These are phyloP conservation scores for Monosporascus cannonballus DNA, from an alignment of 2,329 filamentous ascomycete genomes.

Conservation along the genomic window DNA sequence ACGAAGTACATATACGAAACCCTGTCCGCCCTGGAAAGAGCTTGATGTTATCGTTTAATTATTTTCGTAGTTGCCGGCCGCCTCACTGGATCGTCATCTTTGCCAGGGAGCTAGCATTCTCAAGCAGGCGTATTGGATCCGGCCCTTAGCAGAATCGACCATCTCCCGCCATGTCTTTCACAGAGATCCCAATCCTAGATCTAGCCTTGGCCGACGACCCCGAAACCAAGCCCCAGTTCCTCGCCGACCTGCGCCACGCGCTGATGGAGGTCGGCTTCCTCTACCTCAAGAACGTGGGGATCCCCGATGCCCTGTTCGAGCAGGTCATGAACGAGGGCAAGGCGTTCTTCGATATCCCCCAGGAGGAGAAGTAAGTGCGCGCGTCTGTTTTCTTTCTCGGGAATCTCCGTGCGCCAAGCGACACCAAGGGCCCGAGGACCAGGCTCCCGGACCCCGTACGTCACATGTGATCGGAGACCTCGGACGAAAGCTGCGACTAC, in stretches of 20 bases:
- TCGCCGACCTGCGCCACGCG: conserved; percentile 64
- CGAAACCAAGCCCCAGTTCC: conserved; percentile 64
- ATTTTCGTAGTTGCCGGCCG: too few species aligned
- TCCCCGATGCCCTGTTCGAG: conserved; percentile 58
- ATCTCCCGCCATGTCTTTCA: conserved; percentile 55
- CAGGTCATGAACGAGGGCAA: conserved; percentile 63
- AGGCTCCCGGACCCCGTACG: too few species aligned
- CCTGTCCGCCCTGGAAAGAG: background rate
- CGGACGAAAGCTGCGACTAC: background rate
- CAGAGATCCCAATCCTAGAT: conserved; percentile 70
- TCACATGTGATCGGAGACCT: background rate
- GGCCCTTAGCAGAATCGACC: too few species aligned
- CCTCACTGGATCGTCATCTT: too few species aligned
- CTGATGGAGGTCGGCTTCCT: conserved; percentile 84
- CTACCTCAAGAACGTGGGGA: conserved; percentile 75
- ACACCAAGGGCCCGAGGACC: background rate
- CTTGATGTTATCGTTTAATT: background rate
- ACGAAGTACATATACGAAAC: background rate
- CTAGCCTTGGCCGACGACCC: conserved; percentile 59
- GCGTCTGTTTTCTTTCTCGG: too few species aligned
- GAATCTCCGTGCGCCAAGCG: background rate
- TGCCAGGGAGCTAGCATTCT: too few species aligned
- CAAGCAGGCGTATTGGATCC: too few species aligned
- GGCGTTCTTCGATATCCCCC: conserved; percentile 70
- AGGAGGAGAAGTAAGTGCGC: conserved; percentile 61